Evolutionary conservation across 306 rosid genomes (phyloP).

Genomic region (Glycine tomentella): DNA sequence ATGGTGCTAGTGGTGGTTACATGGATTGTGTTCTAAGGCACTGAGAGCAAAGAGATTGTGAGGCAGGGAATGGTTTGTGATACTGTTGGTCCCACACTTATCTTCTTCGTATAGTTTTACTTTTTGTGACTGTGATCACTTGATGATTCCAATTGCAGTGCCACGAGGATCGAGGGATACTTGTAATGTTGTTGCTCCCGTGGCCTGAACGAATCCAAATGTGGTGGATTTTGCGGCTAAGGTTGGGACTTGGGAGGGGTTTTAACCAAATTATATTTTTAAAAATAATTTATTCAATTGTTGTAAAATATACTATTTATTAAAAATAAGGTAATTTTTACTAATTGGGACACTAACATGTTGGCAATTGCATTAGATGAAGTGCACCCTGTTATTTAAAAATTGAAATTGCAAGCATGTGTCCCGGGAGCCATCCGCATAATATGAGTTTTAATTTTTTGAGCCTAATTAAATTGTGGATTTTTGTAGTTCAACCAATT

Average conservation of each 20-base stretch:
- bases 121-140: constrained; percentile 48
- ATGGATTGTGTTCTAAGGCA: constrained; percentile 55
- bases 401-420: too few species aligned
- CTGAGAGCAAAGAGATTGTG: constrained; percentile 43
- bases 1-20: constrained; percentile 34
- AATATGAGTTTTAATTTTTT: too few species aligned
- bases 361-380: too few species aligned
- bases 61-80: constrained; percentile 45
- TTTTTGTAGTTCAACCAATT: too few species aligned
- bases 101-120: constrained; percentile 44
- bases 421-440: too few species aligned
- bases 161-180: constrained; percentile 42
- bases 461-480: too few species aligned
- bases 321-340: too few species aligned
- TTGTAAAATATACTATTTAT: background rate
- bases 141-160: constrained; percentile 33
- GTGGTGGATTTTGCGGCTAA: background rate
- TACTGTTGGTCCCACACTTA: constrained; percentile 62
- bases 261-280: background rate
- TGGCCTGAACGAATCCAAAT: background rate
- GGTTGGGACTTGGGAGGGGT: background rate
- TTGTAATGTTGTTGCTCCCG: background rate
- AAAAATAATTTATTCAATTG: background rate
- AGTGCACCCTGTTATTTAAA: too few species aligned
- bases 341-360: too few species aligned